Base-by-base conservation (phyloP, 2,329 filamentous ascomycete genomes). In the Tolypocladium inflatum region DNA sequence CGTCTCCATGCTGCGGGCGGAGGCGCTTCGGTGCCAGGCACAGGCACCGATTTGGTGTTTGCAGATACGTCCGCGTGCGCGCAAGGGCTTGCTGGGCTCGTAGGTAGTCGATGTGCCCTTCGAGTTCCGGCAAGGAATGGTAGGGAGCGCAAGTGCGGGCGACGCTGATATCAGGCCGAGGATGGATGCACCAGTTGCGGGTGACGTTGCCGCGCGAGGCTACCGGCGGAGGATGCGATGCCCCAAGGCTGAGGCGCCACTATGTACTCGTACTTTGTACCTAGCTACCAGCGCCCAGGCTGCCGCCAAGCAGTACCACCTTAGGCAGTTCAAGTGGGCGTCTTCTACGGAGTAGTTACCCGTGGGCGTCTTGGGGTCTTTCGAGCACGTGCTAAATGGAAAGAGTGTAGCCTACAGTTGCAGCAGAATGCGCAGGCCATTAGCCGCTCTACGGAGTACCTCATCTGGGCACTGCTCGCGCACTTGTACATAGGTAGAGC, bases 1-100 rank as follows among this genome's bases (percentile, higher is more conserved):
- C 50, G 89, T 83, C 78, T 97, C 91, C 94, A 97, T 97, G 68
- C 65, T 74, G 69, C 65, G 19, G 57, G 63, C 48, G 50, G 56
- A n/a, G 55, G 59, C 38, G n/a, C 55, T 55, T 23, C 48, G 53
- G 30, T 41, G 43, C 26, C 38, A 8, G 17, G 17, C 30, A 23
- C 39, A n/a, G 55, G 33, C 57, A 55, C 56, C 56, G 56, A 30
- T 5, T 11, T 19, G 26, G 15, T 17, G 45, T 19, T 50, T 50
- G 23, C 45, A 30, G 23, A 9, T 30, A 5, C 45, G 45, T 30
- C 45, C 15, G 23, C 23, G 45, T 30, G 45, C 23, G 45, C 45
- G 45, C 23, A 50, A 50, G 30, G 45, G 8, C 4, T 26, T 9
- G 23, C 23, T 19, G 45, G 30, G 23, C 15, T 30, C 15, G 23